These are phyloP conservation scores for Cryptosporidium baileyi DNA, from an alignment of 169 alveolate species.

Conservation along the genomic window DNA sequence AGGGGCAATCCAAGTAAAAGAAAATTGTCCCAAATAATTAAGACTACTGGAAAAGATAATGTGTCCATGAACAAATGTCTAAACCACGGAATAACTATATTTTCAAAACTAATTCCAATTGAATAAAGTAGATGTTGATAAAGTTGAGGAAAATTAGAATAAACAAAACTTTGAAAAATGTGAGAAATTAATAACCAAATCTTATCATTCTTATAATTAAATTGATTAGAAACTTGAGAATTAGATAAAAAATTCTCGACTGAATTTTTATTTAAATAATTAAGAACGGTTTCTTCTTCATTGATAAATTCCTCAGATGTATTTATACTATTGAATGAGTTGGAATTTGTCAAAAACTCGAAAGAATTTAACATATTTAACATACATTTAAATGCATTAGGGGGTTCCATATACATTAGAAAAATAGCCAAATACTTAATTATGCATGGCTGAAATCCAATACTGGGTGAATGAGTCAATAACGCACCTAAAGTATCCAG, in stretches of 20 bases:
- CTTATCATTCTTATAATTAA: neutral
- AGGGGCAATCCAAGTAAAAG: constrained; percentile 48
- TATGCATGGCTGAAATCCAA: constrained; percentile 62
- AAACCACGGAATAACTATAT: constrained; percentile 47
- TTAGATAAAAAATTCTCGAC: neutral
- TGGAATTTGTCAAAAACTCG: constrained; percentile 16
- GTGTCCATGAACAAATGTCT: constrained; percentile 44
- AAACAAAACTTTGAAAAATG: constrained; percentile 55
- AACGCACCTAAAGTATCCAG: constrained; percentile 54
- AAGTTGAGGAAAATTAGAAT: constrained; percentile 43
- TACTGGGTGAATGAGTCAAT: constrained; percentile 21
- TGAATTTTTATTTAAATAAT: neutral
- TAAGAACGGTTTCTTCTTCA: no score
- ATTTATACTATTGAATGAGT: neutral
- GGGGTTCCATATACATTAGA: constrained; percentile 67
- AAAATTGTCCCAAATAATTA: constrained; percentile 56
- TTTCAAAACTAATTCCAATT: constrained; percentile 33
- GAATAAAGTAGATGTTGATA: constrained; percentile 51
- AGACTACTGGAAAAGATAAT: constrained; percentile 20
- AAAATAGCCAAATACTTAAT: constrained; percentile 26
- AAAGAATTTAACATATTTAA: constrained; percentile 29
- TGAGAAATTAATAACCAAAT: constrained; percentile 47
- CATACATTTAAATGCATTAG: constrained; percentile 56
- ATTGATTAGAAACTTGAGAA: no score
- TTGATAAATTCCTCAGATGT: neutral